phyloP scores from a whole-genome alignment of 1,139 yeast genomes.

The Taiozyma onychis region DNA sequence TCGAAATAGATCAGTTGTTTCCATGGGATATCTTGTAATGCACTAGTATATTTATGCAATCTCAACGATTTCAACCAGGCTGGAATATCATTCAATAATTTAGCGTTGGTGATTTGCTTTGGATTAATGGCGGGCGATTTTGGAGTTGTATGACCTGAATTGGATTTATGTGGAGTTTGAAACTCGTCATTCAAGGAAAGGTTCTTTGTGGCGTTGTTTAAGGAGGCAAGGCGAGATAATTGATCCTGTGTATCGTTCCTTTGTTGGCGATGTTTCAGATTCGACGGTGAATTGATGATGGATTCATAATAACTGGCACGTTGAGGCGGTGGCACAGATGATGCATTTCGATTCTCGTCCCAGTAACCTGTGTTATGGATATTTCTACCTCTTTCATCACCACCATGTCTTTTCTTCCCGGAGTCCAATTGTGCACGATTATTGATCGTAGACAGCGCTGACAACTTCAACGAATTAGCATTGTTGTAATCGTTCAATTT shows the following conservation, averaged over 20 bases:
- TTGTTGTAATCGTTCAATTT: constrained; percentile 34
- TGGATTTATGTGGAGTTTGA: constrained; percentile 7
- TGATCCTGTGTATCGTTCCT: constrained; percentile 6
- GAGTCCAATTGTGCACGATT: constrained; percentile 57
- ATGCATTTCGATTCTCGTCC: constrained; percentile 15
- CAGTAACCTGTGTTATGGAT: constrained; percentile 15
- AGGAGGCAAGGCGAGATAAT: constrained; percentile 15
- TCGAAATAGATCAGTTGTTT: constrained; percentile 63
- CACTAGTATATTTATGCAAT: constrained; percentile 88
- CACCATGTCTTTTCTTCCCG: constrained; percentile 32
- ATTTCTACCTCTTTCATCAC: constrained; percentile 11
- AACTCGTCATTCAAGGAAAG: constrained; percentile 9
- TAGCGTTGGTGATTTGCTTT: constrained; percentile 57
- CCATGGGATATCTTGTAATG: constrained; percentile 75
- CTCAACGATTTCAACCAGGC: constrained; percentile 89
- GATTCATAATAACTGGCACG: constrained; percentile 12
- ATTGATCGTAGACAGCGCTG: constrained; percentile 59
- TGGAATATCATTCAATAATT: constrained; percentile 72
- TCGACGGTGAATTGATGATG: constrained; percentile 6
- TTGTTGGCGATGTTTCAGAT: constrained; percentile 1
- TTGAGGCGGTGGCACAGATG: constrained; percentile 16
- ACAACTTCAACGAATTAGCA: constrained; percentile 46
- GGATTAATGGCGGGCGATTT: constrained; percentile 49
- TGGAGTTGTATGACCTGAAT: constrained; percentile 18
- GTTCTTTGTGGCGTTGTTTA: constrained; percentile 17